Evolutionary conservation across 83 land plant genomes (phyloP).

Genomic region (Larix sibirica): DNA sequence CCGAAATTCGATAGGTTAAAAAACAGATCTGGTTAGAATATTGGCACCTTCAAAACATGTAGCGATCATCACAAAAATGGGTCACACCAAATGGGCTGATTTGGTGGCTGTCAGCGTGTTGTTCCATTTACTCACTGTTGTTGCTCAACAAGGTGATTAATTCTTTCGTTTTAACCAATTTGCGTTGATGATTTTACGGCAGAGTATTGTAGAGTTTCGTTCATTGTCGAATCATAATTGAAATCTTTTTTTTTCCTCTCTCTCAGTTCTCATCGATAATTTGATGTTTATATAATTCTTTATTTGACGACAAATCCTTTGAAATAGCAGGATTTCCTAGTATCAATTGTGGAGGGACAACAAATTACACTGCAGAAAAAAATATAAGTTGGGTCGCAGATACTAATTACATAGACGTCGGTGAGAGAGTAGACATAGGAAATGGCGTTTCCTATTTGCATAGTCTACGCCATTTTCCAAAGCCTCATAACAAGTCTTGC

Average conservation of each 20-base stretch:
- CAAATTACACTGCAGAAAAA: neutral
- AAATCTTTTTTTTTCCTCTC: neutral
- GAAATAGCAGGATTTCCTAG: neutral
- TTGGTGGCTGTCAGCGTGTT: neutral
- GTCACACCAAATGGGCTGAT: neutral
- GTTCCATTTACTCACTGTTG: neutral
- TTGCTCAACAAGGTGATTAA: slow-evolving; percentile 5
- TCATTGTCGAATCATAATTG: no score
- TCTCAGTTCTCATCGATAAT: neutral
- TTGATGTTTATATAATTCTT: neutral
- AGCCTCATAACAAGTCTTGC: neutral
- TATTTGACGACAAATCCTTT: no score
- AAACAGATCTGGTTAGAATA: no score
- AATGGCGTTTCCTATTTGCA: neutral
- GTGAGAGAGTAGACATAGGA: neutral
- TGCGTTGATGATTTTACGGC: no score
- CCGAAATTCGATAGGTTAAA: no score
- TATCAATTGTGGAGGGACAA: neutral
- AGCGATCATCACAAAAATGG: neutral
- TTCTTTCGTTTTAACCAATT: neutral
- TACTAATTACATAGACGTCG: neutral
- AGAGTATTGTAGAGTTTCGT: no score
- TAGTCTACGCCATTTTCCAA: neutral
- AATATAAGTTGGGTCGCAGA: neutral
- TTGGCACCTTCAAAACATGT: no score